Evolutionary conservation across 2,329 filamentous ascomycete genomes (phyloP).

Genomic region (Domatiomyces globalis): DNA sequence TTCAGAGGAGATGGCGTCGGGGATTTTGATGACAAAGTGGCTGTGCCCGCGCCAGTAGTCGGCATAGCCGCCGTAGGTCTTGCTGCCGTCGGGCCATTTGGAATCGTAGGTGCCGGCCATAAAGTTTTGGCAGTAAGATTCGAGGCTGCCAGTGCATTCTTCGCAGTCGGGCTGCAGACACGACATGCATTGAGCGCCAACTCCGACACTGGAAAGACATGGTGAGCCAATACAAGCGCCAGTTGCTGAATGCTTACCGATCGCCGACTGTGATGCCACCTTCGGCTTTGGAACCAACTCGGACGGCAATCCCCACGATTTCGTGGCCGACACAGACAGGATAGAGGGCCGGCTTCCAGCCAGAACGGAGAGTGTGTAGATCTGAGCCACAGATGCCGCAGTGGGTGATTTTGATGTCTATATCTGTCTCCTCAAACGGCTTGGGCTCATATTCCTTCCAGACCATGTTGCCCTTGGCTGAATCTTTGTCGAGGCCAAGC

Average conservation of each 20-base stretch:
- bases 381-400: slow-evolving; percentile 54
- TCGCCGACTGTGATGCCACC: slow-evolving; percentile 44
- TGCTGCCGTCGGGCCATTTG: slow-evolving; percentile 44
- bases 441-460: slow-evolving; percentile 26
- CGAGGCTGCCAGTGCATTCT: slow-evolving; percentile 33
- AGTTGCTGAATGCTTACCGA: slow-evolving; percentile 21
- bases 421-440: slow-evolving; percentile 43
- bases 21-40: slow-evolving; percentile 29
- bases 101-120: slow-evolving; percentile 44
- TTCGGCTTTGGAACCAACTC: slow-evolving; percentile 34
- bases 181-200: slow-evolving; percentile 46
- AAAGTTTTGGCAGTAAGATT: slow-evolving; percentile 29
- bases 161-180: slow-evolving; percentile 41
- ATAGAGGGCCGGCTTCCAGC: slow-evolving; percentile 25
- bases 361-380: slow-evolving; percentile 25
- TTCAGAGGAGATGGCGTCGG: slow-evolving; percentile 33
- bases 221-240: background rate
- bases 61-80: slow-evolving; percentile 53
- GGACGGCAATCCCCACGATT: slow-evolving; percentile 46
- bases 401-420: slow-evolving; percentile 52
- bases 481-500: slow-evolving; percentile 37
- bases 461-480: slow-evolving; percentile 35
- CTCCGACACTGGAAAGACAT: slow-evolving; percentile 31
- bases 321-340: slow-evolving; percentile 49
- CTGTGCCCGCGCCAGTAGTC: slow-evolving; percentile 40